Conservation (phyloP, 2,329 filamentous ascomycete species). For the Colletotrichum caudatum region DNA sequence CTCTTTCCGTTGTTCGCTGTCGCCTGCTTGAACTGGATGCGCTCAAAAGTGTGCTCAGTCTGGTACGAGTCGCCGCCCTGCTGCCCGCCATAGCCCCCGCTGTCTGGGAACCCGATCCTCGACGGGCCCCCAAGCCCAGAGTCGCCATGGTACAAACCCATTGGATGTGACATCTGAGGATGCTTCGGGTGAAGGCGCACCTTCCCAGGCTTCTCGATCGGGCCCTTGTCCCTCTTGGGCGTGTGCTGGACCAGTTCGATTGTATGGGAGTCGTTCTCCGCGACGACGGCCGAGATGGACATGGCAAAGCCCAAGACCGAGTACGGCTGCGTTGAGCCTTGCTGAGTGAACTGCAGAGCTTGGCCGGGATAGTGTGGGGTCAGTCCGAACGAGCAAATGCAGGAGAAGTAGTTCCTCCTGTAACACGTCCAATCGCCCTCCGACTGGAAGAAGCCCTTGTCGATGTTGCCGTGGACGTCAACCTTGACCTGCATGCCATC, state of each 20-base stretch:
- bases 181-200: slow-evolving; percentile 75
- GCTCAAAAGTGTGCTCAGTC: slow-evolving; percentile 78
- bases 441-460: slow-evolving; percentile 87
- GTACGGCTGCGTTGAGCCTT: slow-evolving; percentile 66
- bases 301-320: slow-evolving; percentile 82
- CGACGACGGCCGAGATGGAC: slow-evolving; percentile 85
- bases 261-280: slow-evolving; percentile 78
- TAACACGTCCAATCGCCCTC: slow-evolving; percentile 94
- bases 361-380: slow-evolving; percentile 65
- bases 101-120: slow-evolving; percentile 51
- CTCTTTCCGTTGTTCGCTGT: slow-evolving; percentile 95
- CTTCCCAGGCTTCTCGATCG: slow-evolving; percentile 78
- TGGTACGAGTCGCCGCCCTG: slow-evolving; percentile 54
- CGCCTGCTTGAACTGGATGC: slow-evolving; percentile 94
- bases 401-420: slow-evolving; percentile 89
- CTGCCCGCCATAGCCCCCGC: slow-evolving; percentile 49
- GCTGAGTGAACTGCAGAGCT: slow-evolving; percentile 64
- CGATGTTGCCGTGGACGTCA: slow-evolving; percentile 82
- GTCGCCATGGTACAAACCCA: slow-evolving; percentile 59
- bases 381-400: slow-evolving; percentile 82
- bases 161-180: slow-evolving; percentile 61
- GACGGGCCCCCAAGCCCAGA: slow-evolving; percentile 50
- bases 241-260: slow-evolving; percentile 93
- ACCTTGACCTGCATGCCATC: slow-evolving; percentile 72
- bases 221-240: slow-evolving; percentile 90